Evolutionary conservation across 768 basidiomycete species (phyloP).

Genomic region (Russula abietina): DNA sequence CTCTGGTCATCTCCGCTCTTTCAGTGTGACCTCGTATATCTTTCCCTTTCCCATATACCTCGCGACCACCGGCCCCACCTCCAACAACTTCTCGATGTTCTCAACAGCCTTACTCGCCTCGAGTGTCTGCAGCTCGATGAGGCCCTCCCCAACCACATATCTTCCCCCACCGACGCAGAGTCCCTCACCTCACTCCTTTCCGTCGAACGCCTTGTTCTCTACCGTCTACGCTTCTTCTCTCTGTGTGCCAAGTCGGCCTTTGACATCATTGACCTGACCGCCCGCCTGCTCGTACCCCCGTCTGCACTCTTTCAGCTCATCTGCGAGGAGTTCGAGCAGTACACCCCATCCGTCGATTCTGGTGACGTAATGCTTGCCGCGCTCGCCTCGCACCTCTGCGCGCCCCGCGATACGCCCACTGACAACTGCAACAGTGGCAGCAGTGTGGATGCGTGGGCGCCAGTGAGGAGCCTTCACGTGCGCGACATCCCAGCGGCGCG

Average conservation of each 20-base stretch:
- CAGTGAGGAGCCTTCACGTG: conserved; percentile 13
- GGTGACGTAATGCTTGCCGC: conserved; percentile 21
- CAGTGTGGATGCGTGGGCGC: conserved; percentile 7
- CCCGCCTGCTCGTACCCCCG: conserved; percentile 12
- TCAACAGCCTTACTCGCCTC: conserved; percentile 11
- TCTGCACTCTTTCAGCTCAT: conserved; percentile 20
- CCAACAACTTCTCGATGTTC: conserved; percentile 15
- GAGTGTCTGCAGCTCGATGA: conserved; percentile 21
- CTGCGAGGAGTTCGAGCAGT: conserved; percentile 18
- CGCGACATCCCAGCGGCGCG: conserved; percentile 17
- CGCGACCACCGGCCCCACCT: conserved; percentile 2
- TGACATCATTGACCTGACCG: conserved; percentile 21
- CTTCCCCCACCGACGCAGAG: conserved; percentile 6
- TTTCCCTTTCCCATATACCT: conserved; percentile 19
- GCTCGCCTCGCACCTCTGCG: conserved; percentile 17
- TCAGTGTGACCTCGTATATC: conserved; percentile 20
- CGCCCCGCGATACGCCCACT: not conserved
- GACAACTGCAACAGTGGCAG: not conserved
- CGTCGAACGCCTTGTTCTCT: conserved; percentile 13
- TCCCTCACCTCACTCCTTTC: conserved; percentile 5
- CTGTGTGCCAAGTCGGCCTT: conserved; percentile 16
- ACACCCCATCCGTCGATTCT: conserved; percentile 9
- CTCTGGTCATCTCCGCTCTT: conserved; percentile 21
- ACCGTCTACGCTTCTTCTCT: conserved; percentile 14
- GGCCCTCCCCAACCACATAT: conserved; percentile 16